Conservation (phyloP, 1,284 basidiomycete species). For the Ceratobasidium papillatum region DNA sequence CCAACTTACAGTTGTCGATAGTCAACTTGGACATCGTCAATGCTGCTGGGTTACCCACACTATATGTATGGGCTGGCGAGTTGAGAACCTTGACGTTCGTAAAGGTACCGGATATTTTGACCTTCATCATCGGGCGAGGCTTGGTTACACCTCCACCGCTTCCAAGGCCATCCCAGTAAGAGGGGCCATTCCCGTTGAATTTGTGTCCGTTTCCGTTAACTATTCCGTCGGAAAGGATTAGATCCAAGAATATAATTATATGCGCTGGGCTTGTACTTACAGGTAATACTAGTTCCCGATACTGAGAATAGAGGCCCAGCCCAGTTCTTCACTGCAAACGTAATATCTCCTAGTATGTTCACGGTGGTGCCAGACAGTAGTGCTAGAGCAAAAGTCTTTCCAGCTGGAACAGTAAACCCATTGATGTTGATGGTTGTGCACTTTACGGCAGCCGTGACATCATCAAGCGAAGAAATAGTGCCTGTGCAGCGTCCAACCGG, state of each 20-base stretch:
- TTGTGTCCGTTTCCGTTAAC: slow-evolving; percentile 60
- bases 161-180: slow-evolving; percentile 63
- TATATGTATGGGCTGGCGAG: slow-evolving; percentile 55
- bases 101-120: slow-evolving; percentile 63
- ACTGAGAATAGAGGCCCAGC: slow-evolving; percentile 55
- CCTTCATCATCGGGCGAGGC: slow-evolving; percentile 58
- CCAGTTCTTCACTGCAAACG: slow-evolving; percentile 57
- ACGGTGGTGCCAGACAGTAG: slow-evolving; percentile 57
- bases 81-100: slow-evolving; percentile 58
- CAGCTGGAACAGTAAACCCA: slow-evolving; percentile 51
- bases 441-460: slow-evolving; percentile 44
- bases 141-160: slow-evolving; percentile 54
- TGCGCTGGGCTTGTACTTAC: slow-evolving; percentile 49
- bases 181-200: slow-evolving; percentile 59
- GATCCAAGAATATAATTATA: background rate
- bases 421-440: slow-evolving; percentile 46
- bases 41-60: slow-evolving; percentile 51
- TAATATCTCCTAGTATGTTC: slow-evolving; percentile 60
- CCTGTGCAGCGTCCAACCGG: slow-evolving; percentile 44
- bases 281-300: slow-evolving; percentile 55
- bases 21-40: slow-evolving; percentile 51
- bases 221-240: background rate
- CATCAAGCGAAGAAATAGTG: slow-evolving; percentile 44
- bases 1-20: slow-evolving; percentile 54
- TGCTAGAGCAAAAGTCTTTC: slow-evolving; percentile 54